Evolutionary conservation across 768 basidiomycete genomes (phyloP), one percentile per base, ranked within the genome.

Genomic region (Suillus tomentosus): DNA sequence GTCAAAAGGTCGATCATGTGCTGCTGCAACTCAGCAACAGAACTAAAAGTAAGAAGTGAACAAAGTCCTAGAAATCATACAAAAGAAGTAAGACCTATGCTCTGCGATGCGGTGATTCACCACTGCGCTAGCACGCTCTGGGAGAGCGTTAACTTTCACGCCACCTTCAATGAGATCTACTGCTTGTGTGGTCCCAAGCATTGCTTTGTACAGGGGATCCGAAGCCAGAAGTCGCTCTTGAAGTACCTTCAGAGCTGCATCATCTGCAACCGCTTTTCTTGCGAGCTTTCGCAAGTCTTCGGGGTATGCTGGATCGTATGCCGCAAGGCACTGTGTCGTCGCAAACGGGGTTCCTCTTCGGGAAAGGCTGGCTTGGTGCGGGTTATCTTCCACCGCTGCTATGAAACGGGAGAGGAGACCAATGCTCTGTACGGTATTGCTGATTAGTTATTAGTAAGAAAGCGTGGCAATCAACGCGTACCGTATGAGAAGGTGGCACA

Each of bases 401-500:
- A 95, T 43, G 79, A 24, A 90, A 71, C 1, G 84, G 3, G 93
- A 80, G 48, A 95, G 85, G 58, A 93, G 87, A 13, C 93, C 92
- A 66, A 95, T 92, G 64, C 85, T 84, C 87, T 89, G 66, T 22
- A 2, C 7, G 15, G 15, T 27, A 22, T 3, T 31, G 15, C 15
- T 40, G 40, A n/a, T 55, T 13, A 61, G 11, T 24, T 17, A 31
- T 36, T 55, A 14, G 31, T 3, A 36, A 22, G 36, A 36, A 42
- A 43, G 24, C 15, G 37, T n/a, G 19, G 34, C n/a, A 13, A 50
- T 24, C 34, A 22, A 17, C 6, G 67, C 79, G 66, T 74, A 85
- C 89, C 0, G 93, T 96, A 69, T 96, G 93, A 0, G 76, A 68
- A 19, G 90, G 91, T 15, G 94, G 94, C 22, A 93, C 79, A 66